Evolutionary conservation across 2,329 filamentous ascomycete genomes (phyloP).

Genomic region (Cryphonectria parasitica): DNA sequence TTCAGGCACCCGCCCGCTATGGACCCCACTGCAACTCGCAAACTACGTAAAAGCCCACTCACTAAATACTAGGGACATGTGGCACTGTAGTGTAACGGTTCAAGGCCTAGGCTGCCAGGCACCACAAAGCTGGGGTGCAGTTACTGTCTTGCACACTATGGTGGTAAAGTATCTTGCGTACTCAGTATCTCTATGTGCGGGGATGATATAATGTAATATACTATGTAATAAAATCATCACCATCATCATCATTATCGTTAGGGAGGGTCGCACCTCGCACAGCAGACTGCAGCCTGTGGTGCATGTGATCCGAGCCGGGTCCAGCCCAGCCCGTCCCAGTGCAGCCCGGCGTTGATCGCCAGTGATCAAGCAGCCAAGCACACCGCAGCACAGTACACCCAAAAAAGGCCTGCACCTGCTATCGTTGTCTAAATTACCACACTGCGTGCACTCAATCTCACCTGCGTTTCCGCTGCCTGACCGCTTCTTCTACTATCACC

Average conservation of each 20-base stretch:
- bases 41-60: background rate
- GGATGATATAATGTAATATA: background rate
- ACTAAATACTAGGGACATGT: background rate
- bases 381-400: background rate
- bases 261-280: background rate
- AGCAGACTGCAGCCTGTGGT: too few relatives aligned
- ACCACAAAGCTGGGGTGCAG: too few relatives aligned
- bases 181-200: too few relatives aligned
- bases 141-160: too few relatives aligned
- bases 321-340: background rate
- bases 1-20: slow-evolving; percentile 5
- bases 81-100: background rate
- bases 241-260: background rate
- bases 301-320: background rate
- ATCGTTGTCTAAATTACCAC: background rate
- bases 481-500: background rate
- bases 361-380: background rate
- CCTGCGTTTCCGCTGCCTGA: background rate
- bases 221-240: background rate
- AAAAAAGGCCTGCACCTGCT: background rate
- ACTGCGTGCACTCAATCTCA: background rate
- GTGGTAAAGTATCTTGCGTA: too few relatives aligned
- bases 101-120: background rate
- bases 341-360: background rate
- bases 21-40: background rate